Evolutionary conservation across 176 grass and related monocot genomes (phyloP).

Genomic region (Dactylis glomerata): DNA sequence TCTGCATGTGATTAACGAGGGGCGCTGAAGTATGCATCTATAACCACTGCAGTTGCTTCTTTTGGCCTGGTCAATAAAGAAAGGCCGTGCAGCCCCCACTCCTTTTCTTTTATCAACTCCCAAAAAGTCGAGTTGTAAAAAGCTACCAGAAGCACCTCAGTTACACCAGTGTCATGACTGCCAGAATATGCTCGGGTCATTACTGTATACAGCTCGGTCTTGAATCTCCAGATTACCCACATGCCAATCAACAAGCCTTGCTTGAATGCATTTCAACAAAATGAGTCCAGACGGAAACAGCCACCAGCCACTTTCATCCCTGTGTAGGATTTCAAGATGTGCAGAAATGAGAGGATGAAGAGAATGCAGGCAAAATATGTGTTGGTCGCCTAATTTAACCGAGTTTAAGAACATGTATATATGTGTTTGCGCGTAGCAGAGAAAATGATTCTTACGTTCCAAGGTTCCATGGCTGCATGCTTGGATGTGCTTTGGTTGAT

Average conservation of each 20-base stretch:
- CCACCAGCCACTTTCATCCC: constrained; percentile 99
- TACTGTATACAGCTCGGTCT: constrained; percentile 90
- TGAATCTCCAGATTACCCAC: constrained; percentile 98
- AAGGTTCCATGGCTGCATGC: constrained; percentile 81
- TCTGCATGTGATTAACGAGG: constrained; percentile 56
- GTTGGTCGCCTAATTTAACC: not conserved
- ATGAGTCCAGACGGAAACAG: constrained; percentile 80
- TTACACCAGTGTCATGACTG: constrained; percentile 66
- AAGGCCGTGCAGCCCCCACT: constrained; percentile 38
- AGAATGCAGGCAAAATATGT: not conserved
- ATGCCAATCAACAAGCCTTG: constrained; percentile 98
- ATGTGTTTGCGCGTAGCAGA: not conserved
- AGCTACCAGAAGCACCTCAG: constrained; percentile 47
- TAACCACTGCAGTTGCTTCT: constrained; percentile 46
- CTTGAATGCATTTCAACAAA: constrained; percentile 96
- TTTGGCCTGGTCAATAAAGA: constrained; percentile 62
- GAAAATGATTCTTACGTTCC: constrained; percentile 71
- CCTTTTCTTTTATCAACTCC: constrained; percentile 69
- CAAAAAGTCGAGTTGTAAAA: constrained; percentile 77
- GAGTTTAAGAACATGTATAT: not conserved
- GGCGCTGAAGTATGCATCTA: constrained; percentile 40
- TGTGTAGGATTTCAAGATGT: constrained; percentile 32
- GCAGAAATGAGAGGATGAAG: not conserved
- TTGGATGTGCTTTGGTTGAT: constrained; percentile 78
- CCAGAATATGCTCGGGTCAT: constrained; percentile 90